A percentile compares a stretch with the other conserved stretches of the same genome.
phyloP scores from a whole-genome alignment of 2,329 filamentous ascomycete species.

The Cercospora zeae-maydis region DNA sequence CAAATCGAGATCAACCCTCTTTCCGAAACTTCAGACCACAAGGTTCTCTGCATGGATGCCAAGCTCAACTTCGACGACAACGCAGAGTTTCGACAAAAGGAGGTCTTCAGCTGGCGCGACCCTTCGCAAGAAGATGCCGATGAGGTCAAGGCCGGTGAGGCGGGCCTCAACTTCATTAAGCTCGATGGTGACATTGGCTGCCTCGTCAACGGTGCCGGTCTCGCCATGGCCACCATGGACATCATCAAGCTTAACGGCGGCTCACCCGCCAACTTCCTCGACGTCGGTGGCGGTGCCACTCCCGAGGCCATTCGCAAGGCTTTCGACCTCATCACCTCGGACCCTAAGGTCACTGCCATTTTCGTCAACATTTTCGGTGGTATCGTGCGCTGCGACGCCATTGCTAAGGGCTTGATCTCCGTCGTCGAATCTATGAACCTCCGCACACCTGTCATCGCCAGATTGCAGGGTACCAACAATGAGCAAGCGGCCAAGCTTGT shows the following conservation, averaged over 20 bases:
- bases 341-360: conserved; percentile 96
- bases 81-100: conserved; percentile 96
- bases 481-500: conserved; percentile 87
- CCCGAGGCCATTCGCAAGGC: conserved; percentile 95
- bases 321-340: conserved; percentile 97
- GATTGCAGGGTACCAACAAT: conserved; percentile 98
- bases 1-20: conserved; percentile 99
- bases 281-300: conserved; percentile 96
- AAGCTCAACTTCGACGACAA: conserved; percentile 99
- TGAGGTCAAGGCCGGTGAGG: conserved; percentile 94
- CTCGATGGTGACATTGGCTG: conserved; percentile 98
- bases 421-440: conserved; percentile 94
- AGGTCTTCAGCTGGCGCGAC: conserved; percentile 91
- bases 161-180: conserved; percentile 98
- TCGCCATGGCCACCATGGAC: conserved; percentile 99
- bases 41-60: conserved; percentile 98
- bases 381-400: conserved; percentile 95
- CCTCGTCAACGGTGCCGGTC: conserved; percentile 96
- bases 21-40: conserved; percentile 95
- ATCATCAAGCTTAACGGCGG: conserved; percentile 99
- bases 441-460: conserved; percentile 92
- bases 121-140: conserved; percentile 93
- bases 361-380: conserved; percentile 99
- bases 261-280: conserved; percentile 94
- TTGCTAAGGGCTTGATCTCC: conserved; percentile 91